Evolutionary conservation across 2,329 filamentous ascomycete species (phyloP), one percentile per base, ranked within the genome.

Genomic region (Apiospora arundinis): DNA sequence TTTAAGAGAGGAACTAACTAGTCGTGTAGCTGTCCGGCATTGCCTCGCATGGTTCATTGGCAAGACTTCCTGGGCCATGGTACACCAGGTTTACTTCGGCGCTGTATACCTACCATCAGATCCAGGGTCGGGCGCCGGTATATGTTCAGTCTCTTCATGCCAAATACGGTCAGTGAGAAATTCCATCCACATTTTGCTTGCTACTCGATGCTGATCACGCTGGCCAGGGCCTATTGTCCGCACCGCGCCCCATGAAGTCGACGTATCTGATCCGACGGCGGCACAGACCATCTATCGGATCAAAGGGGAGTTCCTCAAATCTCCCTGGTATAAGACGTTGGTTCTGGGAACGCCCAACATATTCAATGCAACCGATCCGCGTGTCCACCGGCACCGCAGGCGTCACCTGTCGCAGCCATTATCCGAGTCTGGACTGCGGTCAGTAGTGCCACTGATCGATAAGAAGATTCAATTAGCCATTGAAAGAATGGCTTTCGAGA

Each of bases 401-500:
- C 80, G 81, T 66, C 79, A 88, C 1, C 77, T 88, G 6, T 83
- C 84, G 4, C 76, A 78, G 1, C 77, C 83, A 21, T 78, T 84
- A 71, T 83, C 81, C 12, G 83, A 82, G 66, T 77, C 76, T 0
- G 80, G 80, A 0, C 72, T 86, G 37, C 77, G 78, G 60, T n/a
- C 67, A 1, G 76, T 80, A 63, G 76, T 81, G 52, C 75, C 77
- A 0, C 68, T 80, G 25, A 78, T 89, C 14, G 74, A 80, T 3
- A 74, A 73, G 0, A 83, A 81, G 28, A 78, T 83, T 0, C 75
- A 79, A 0, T 73, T 85, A 12, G 78, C 85, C 0, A 80, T 89
- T 1, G 45, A 81, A 1, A 80, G 78, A 63, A 88, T 90, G 28
- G 76, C 73, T 0, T 77, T 82, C 23, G 86, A 89, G 67, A 81